phyloP scores from a whole-genome alignment of 1,139 yeast genomes.

The Geotrichum candidum region DNA sequence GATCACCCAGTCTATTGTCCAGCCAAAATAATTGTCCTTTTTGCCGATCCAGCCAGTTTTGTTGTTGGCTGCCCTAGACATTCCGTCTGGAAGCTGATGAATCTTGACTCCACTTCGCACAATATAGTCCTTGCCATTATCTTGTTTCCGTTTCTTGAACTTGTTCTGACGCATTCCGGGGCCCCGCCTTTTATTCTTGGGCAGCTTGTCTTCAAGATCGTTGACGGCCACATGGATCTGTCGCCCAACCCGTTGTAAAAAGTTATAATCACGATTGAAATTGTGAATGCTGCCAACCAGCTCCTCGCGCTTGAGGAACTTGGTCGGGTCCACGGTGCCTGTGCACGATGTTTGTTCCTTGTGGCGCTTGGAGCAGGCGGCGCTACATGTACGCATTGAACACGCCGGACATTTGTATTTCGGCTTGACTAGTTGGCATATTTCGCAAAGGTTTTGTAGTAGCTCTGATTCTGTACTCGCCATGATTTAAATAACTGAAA shows the following conservation, averaged over 20 bases:
- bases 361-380: slow-evolving; percentile 66
- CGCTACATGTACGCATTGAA: slow-evolving; percentile 56
- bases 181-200: slow-evolving; percentile 9
- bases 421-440: slow-evolving; percentile 25
- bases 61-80: slow-evolving; percentile 63
- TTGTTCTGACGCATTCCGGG: slow-evolving; percentile 7
- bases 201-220: slow-evolving; percentile 14
- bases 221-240: slow-evolving; percentile 36
- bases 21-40: slow-evolving; percentile 49
- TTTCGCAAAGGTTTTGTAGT: slow-evolving; percentile 17
- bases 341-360: slow-evolving; percentile 57
- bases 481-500: not conserved
- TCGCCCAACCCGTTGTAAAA: slow-evolving; percentile 59
- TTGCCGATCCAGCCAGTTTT: slow-evolving; percentile 71
- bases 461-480: not conserved
- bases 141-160: not conserved
- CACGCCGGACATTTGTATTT: slow-evolving; percentile 90
- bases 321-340: slow-evolving; percentile 60
- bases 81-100: slow-evolving; percentile 58
- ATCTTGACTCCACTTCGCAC: slow-evolving; percentile 47
- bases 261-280: slow-evolving; percentile 80
- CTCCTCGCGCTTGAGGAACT: slow-evolving; percentile 47
- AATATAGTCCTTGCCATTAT: slow-evolving; percentile 12
- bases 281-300: slow-evolving; percentile 37
- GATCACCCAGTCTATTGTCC: slow-evolving; percentile 77